These are phyloP conservation scores for Solanum gracilifrons DNA, from an alignment of 257 asterid species.

Conservation along the genomic window DNA sequence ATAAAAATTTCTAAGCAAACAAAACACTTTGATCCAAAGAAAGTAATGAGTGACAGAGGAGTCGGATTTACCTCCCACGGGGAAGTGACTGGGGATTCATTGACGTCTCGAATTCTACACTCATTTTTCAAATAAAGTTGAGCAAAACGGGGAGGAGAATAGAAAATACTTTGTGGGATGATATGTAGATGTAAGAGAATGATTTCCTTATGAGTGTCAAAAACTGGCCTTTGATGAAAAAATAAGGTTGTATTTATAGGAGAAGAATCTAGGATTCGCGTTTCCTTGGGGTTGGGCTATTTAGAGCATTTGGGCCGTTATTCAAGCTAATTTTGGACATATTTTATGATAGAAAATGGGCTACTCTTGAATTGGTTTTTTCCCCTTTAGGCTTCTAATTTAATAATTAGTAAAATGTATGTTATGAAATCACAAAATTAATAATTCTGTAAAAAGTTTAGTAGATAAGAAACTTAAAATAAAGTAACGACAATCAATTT, in stretches of 20 bases:
- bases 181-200: not conserved
- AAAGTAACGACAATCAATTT: not conserved
- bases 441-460: too few species aligned
- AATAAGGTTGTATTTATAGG: not conserved
- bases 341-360: not conserved
- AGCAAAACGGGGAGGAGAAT: not conserved
- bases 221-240: not conserved
- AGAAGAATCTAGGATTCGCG: not conserved
- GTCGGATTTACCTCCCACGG: not conserved
- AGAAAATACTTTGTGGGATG: not conserved
- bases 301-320: not conserved
- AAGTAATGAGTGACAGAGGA: not conserved
- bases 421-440: not conserved
- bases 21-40: not conserved
- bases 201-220: not conserved
- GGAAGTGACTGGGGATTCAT: not conserved
- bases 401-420: not conserved
- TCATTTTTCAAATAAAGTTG: not conserved
- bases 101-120: not conserved
- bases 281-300: not conserved
- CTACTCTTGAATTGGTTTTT: not conserved
- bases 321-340: not conserved
- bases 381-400: not conserved
- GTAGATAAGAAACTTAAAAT: not conserved
- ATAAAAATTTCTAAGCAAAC: not conserved